Percentiles rank a stretch among this genome's conserved stretches.
These are phyloP conservation scores for Brachypodium distachyon DNA, from an alignment of 202 grass and related monocot genomes.

Conservation along the genomic window DNA sequence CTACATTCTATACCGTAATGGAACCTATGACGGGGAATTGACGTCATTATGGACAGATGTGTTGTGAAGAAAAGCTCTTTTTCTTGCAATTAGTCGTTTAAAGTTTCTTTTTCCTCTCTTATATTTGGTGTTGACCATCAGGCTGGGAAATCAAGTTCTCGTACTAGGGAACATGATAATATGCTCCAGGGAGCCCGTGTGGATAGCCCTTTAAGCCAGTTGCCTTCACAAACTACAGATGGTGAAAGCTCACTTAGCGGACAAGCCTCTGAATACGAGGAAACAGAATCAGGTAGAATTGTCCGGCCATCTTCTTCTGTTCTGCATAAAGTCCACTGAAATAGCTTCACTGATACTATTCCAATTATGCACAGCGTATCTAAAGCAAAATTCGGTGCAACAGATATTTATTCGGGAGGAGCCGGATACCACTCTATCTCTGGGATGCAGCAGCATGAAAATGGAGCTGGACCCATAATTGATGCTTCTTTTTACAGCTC, in stretches of 20 bases:
- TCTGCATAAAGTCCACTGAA: constrained; percentile 25
- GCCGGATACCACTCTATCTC: constrained; percentile 71
- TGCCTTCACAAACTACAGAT: constrained; percentile 72
- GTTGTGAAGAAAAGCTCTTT: background rate
- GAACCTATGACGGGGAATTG: no score
- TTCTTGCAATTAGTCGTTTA: background rate
- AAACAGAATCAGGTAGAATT: constrained; percentile 77
- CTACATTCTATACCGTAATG: no score
- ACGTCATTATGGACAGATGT: background rate
- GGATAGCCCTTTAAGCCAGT: constrained; percentile 53
- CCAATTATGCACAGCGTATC: constrained; percentile 89
- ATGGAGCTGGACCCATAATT: constrained; percentile 80
- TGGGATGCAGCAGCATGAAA: constrained; percentile 54
- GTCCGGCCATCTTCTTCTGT: constrained; percentile 24
- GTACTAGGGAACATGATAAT: constrained; percentile 40
- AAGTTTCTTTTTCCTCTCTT: background rate
- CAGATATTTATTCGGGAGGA: constrained; percentile 70
- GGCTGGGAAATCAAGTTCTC: constrained; percentile 64
- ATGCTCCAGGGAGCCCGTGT: constrained; percentile 26
- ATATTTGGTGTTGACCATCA: constrained; percentile 18
- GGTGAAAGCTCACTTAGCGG: constrained; percentile 70
- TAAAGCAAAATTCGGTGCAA: constrained; percentile 83
- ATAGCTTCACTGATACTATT: constrained; percentile 88
- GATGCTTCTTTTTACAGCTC: constrained; percentile 21
- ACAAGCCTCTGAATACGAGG: constrained; percentile 58